phyloP scores from a whole-genome alignment of 108 stramenopile species.

The Skeletonema grethae region DNA sequence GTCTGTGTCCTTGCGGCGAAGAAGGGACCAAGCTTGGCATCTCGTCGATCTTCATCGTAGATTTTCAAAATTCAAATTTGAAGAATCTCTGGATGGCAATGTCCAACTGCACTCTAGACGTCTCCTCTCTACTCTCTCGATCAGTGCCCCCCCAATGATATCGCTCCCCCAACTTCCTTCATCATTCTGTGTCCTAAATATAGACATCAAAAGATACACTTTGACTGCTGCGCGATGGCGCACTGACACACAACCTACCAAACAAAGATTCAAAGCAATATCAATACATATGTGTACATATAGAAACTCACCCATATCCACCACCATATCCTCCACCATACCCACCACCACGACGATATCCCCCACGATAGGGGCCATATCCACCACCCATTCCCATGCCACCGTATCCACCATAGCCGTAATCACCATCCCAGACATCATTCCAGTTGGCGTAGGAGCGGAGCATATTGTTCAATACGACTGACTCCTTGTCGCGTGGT shows the following conservation, averaged over 20 bases:
- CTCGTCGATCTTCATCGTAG: too few species aligned
- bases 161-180: background rate
- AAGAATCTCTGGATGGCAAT: too few species aligned
- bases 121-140: too few species aligned
- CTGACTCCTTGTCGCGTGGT: background rate
- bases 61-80: too few species aligned
- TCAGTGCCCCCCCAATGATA: background rate
- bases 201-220: background rate
- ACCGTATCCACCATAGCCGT: constrained; percentile 25
- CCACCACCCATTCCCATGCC: constrained; percentile 16
- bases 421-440: constrained; percentile 46
- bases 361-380: constrained; percentile 11
- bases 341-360: constrained; percentile 23
- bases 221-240: background rate
- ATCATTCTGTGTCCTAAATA: too few species aligned
- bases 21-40: too few species aligned
- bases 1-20: too few species aligned
- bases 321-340: constrained; percentile 13
- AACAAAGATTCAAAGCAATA: background rate
- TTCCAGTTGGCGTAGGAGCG: constrained; percentile 45
- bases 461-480: constrained; percentile 29
- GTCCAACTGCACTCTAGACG: too few species aligned
- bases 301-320: constrained; percentile 17
- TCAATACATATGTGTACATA: too few species aligned
- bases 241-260: background rate